Evolutionary conservation across 768 basidiomycete genomes (phyloP).

Genomic region (Amanita subjunquillea): DNA sequence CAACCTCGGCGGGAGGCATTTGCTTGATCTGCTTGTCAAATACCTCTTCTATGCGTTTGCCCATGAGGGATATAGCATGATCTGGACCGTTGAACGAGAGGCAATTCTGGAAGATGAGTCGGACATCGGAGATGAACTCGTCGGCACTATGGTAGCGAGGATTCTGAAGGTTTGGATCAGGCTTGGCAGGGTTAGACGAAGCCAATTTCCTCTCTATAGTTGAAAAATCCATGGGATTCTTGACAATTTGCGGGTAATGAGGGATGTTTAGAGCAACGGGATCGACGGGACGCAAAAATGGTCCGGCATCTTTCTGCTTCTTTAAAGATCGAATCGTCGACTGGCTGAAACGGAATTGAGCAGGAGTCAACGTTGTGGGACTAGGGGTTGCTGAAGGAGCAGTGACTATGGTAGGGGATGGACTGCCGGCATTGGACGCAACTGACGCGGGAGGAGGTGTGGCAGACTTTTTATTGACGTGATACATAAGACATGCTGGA

Average conservation of each 20-base stretch:
- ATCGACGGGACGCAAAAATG: conserved; percentile 88
- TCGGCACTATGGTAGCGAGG: conserved; percentile 72
- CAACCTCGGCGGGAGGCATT: conserved; percentile 72
- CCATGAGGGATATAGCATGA: conserved; percentile 70
- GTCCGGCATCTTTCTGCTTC: conserved; percentile 72
- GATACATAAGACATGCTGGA: conserved; percentile 19
- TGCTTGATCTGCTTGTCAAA: conserved; percentile 87
- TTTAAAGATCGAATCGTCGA: conserved; percentile 75
- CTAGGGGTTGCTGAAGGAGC: conserved; percentile 11
- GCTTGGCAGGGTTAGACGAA: conserved; percentile 72
- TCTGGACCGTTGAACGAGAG: conserved; percentile 89
- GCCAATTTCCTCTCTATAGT: conserved; percentile 85
- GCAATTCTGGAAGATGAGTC: conserved; percentile 83
- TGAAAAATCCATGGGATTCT: conserved; percentile 87
- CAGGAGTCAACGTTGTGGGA: conserved; percentile 40
- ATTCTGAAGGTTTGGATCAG: conserved; percentile 55
- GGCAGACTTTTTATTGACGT: conserved; percentile 47
- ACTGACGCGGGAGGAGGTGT: conserved; percentile 64
- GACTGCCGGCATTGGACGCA: conserved; percentile 24
- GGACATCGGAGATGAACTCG: conserved; percentile 79
- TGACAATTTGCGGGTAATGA: conserved; percentile 82
- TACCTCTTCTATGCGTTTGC: conserved; percentile 68
- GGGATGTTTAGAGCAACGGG: conserved; percentile 74
- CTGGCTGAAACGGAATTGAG: conserved; percentile 73
- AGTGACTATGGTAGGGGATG: conserved; percentile 15